These are phyloP conservation scores for Leptomonas pyrrhocoris DNA, from an alignment of 208 protist species.

Conservation along the genomic window DNA sequence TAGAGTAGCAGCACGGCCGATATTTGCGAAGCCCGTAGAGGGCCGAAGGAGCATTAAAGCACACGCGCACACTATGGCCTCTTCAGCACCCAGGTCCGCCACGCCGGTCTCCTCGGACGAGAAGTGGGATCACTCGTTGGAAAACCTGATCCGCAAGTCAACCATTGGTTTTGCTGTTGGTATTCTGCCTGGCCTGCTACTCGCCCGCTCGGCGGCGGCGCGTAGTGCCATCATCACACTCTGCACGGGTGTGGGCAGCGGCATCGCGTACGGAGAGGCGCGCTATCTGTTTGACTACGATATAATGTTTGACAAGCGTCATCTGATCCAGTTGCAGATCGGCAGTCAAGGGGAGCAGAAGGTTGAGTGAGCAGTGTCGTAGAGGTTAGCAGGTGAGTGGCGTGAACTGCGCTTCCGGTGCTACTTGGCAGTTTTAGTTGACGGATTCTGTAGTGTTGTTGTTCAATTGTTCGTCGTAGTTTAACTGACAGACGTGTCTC, in stretches of 20 bases:
- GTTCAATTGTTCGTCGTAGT: no score
- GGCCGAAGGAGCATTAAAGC: no score
- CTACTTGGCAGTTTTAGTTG: no score
- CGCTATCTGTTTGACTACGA: slow-evolving; percentile 90
- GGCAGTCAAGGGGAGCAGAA: slow-evolving; percentile 7
- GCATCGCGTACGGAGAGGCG: slow-evolving; percentile 87
- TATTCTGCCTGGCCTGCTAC: slow-evolving; percentile 71
- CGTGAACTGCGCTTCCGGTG: not conserved
- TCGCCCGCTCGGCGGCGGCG: slow-evolving; percentile 69
- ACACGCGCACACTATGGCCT: slow-evolving; percentile 1
- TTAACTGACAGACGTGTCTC: no score
- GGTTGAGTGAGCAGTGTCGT: slow-evolving; percentile 8
- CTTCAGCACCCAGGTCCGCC: slow-evolving; percentile 10
- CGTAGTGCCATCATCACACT: slow-evolving; percentile 66
- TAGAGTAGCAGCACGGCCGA: no score
- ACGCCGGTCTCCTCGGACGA: slow-evolving; percentile 63
- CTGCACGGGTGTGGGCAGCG: slow-evolving; percentile 75
- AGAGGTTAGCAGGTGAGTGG: not conserved
- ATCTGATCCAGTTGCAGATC: slow-evolving; percentile 62
- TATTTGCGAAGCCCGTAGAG: not conserved
- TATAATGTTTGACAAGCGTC: slow-evolving; percentile 85
- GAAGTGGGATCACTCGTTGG: slow-evolving; percentile 91
- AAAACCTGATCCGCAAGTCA: slow-evolving; percentile 87
- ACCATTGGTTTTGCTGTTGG: slow-evolving; percentile 76
- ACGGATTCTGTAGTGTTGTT: no score